Evolutionary conservation across 352 stramenopile genomes (phyloP), one percentile per base, ranked within the genome.

Genomic region (Pelagophyceae sp.): DNA sequence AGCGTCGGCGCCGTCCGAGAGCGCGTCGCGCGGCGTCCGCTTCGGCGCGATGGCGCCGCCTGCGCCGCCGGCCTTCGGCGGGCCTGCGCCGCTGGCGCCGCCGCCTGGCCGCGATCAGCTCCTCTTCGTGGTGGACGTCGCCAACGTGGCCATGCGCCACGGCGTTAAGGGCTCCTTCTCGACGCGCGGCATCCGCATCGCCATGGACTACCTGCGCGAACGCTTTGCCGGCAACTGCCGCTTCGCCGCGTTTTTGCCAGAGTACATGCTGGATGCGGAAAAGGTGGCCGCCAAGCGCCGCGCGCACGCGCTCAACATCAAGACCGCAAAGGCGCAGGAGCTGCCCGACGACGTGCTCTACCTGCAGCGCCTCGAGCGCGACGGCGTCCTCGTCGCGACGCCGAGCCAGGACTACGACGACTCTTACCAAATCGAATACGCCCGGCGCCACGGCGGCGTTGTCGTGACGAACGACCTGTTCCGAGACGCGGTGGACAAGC

Each of bases 381-480:
- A 35, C 35, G 67, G 82, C 90, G 37, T 77, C 31, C 76, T 71
- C 54, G 64, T 64, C 50, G 65, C 65, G 29, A 77, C 51, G 29
- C 88, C 89, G 0, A 78, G 86, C 25, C 86, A 91, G 60, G 88
- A 93, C 79, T 93, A 92, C 76, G 88, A 92, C 76, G 89, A 94
- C 76, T 87, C 87, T 58, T 94, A 93, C 81, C 90, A 87, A 81
- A 92, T 94, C 76, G 85, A 93, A 65, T 92, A 92, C 77, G 88
- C 88, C n/a, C 85, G 85, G 19, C 81, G 86, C 38, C 84, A 94
- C 63, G 80, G 90, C 64, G 88, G 87, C 72, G 91, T 87, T 63
- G 82, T 94, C 37, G 86, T 94, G 38, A 92, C 89, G n/a, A 94
- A 94, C 76, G 89, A 94, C 71, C 77, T 91, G 38, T 94, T 90